Percentiles rank a stretch among this genome's conserved stretches.
These are phyloP conservation scores for Boletus pseudopeckii DNA, from an alignment of 768 basidiomycete species.

Conservation along the genomic window DNA sequence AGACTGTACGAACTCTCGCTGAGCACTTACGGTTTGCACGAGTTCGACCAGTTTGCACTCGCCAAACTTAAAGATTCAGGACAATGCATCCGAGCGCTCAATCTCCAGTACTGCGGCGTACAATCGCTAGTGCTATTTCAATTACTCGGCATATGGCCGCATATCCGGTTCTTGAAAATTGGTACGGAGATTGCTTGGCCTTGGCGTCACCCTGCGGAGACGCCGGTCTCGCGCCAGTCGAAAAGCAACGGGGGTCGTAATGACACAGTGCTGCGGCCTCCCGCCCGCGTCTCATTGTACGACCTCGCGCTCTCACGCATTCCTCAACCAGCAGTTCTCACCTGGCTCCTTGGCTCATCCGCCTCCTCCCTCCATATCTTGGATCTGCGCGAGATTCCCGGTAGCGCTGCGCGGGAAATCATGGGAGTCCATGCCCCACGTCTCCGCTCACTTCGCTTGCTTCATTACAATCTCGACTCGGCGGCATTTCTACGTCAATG, in stretches of 20 bases:
- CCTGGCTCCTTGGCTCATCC: slow-evolving; percentile 40
- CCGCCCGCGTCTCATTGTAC: slow-evolving; percentile 31
- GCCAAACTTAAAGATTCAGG: slow-evolving; percentile 23
- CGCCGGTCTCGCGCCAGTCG: slow-evolving; percentile 5
- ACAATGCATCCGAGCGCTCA: slow-evolving; percentile 32
- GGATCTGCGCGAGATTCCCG: slow-evolving; percentile 38
- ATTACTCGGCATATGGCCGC: slow-evolving; percentile 37
- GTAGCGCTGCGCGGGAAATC: slow-evolving; percentile 18
- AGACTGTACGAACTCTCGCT: slow-evolving; percentile 35
- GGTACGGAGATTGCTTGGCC: slow-evolving; percentile 38
- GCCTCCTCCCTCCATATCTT: slow-evolving; percentile 36
- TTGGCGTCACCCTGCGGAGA: slow-evolving; percentile 21
- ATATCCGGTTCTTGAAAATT: slow-evolving; percentile 37
- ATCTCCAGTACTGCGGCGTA: slow-evolving; percentile 33
- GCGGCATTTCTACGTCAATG: slow-evolving; percentile 36
- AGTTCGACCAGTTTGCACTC: slow-evolving; percentile 28
- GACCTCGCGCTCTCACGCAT: slow-evolving; percentile 40
- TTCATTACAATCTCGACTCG: slow-evolving; percentile 33
- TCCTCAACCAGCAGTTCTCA: slow-evolving; percentile 28
- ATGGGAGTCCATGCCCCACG: slow-evolving; percentile 30
- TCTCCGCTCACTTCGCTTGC: slow-evolving; percentile 44
- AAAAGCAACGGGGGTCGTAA: not conserved
- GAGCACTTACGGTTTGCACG: slow-evolving; percentile 23
- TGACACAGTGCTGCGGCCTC: slow-evolving; percentile 1
- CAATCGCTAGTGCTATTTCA: slow-evolving; percentile 45